These are phyloP conservation scores for Ophiorrhiza pumila DNA, from an alignment of 257 asterid genomes.

Conservation along the genomic window DNA sequence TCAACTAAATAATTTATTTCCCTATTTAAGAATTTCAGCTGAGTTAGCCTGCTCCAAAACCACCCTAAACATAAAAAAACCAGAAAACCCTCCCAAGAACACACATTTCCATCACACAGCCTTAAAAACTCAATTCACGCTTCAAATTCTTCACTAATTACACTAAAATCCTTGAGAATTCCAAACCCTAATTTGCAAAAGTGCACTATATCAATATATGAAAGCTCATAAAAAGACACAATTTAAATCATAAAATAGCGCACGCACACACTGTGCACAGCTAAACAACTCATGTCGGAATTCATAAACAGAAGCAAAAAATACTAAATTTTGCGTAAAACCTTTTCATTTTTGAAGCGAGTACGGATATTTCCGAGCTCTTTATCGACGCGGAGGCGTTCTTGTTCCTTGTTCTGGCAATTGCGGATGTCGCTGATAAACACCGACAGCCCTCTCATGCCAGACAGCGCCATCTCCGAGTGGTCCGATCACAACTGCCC, in stretches of 20 bases:
- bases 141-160: background rate
- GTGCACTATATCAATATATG: background rate
- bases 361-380: conserved; percentile 92
- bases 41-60: background rate
- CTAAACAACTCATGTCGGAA: background rate
- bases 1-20: background rate
- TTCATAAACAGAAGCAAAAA: background rate
- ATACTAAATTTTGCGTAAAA: conserved; percentile 2
- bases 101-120: conserved; percentile 7
- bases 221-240: background rate
- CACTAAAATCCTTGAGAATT: background rate
- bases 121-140: background rate
- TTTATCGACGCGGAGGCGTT: conserved; percentile 96
- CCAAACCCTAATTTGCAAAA: background rate
- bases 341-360: conserved; percentile 95
- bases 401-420: conserved; percentile 94
- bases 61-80: background rate
- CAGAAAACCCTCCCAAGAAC: background rate
- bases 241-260: too few relatives aligned
- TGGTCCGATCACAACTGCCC: conserved; percentile 21
- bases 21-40: background rate
- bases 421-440: conserved; percentile 94
- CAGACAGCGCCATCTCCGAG: conserved; percentile 85
- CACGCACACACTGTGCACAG: background rate
- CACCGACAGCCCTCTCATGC: conserved; percentile 98